Evolutionary conservation across 2,329 filamentous ascomycete genomes (phyloP).

Genomic region (Anthostomella pinea): DNA sequence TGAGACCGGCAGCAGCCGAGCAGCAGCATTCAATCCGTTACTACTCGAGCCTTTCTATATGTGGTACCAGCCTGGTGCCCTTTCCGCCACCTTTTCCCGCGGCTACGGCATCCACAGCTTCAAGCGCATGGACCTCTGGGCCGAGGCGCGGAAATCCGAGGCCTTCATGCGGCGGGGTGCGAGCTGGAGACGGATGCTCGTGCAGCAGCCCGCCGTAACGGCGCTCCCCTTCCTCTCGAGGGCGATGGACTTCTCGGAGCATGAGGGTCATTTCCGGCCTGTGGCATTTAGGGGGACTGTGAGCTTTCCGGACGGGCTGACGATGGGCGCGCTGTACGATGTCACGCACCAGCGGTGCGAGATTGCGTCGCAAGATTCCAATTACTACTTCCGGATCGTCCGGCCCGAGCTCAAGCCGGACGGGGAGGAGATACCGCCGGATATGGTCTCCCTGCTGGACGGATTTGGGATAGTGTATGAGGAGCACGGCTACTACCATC

Average conservation of each 20-base stretch:
- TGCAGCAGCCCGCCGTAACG: not conserved
- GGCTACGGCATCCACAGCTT: slow-evolving; percentile 4
- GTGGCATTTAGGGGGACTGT: slow-evolving; percentile 1
- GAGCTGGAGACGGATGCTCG: slow-evolving; percentile 1
- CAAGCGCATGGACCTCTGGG: slow-evolving; percentile 1
- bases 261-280: not conserved
- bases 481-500: slow-evolving; percentile 6
- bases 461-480: slow-evolving; percentile 2
- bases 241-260: not conserved
- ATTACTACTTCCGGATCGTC: slow-evolving; percentile 4
- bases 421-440: not conserved
- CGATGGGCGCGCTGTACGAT: slow-evolving; percentile 5
- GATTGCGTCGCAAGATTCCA: not conserved
- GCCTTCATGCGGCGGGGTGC: not conserved
- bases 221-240: not conserved
- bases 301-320: not conserved
- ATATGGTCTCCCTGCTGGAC: not conserved
- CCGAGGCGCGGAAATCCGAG: not conserved
- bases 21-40: not conserved
- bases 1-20: not conserved
- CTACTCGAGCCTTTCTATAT: not conserved
- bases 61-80: not conserved
- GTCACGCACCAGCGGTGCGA: slow-evolving; percentile 2
- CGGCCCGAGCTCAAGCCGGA: not conserved
- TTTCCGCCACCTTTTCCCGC: not conserved